Percentiles rank a stretch among this genome's conserved stretches.
Conservation (phyloP, 108 stramenopile species). For the Conticribra weissflogii region DNA sequence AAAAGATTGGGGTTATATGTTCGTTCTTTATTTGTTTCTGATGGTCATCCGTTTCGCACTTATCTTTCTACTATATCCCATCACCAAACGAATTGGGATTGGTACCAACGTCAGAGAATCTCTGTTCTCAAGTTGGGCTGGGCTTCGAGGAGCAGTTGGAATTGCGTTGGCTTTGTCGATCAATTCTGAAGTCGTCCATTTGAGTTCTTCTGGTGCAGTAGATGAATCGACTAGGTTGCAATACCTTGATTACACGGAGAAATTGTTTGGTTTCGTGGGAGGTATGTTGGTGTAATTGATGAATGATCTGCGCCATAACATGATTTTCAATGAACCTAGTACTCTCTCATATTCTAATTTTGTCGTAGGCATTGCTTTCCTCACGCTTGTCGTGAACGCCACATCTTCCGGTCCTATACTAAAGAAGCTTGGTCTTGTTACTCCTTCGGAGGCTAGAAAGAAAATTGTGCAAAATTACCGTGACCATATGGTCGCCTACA, state of each 20-base stretch:
- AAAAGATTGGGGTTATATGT: constrained; percentile 42
- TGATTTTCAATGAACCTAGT: no score
- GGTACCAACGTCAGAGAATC: constrained; percentile 56
- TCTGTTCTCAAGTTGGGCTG: constrained; percentile 70
- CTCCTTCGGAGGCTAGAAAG: constrained; percentile 50
- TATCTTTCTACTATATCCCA: constrained; percentile 64
- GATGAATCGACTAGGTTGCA: neutral
- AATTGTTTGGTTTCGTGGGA: constrained; percentile 45
- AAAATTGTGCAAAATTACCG: constrained; percentile 51
- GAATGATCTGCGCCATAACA: no score
- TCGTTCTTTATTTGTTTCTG: constrained; percentile 56
- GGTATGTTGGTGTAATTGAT: no score
- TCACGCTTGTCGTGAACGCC: constrained; percentile 65
- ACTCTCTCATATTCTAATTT: no score
- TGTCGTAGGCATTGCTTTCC: constrained; percentile 60
- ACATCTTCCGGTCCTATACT: constrained; percentile 56
- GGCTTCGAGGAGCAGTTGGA: constrained; percentile 84
- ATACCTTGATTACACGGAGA: neutral
- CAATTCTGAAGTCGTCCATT: constrained; percentile 46
- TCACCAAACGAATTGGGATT: constrained; percentile 61
- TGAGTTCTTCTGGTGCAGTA: neutral
- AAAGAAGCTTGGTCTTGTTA: constrained; percentile 53
- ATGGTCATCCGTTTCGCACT: constrained; percentile 62
- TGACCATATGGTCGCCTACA: constrained; percentile 3
- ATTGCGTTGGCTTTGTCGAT: constrained; percentile 77